Base-by-base conservation (phyloP, 345 rosid genomes). In the Moricandia moricandioides region DNA sequence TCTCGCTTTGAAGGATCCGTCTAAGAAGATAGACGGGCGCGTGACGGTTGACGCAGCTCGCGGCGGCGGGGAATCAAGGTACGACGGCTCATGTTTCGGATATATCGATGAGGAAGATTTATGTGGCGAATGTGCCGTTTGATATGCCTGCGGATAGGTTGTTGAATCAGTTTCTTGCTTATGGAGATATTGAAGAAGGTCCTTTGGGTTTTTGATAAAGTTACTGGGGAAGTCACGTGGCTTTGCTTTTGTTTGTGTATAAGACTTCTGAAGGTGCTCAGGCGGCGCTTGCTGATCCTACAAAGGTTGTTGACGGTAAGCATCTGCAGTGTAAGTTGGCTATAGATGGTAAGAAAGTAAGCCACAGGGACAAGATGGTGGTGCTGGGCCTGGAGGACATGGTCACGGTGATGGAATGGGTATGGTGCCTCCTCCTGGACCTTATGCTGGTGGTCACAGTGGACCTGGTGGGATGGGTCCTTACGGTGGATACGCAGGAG, bases 141-240 rank as follows among this genome's bases (percentile, higher is more conserved):
- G 92, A 88, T 17, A 82, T 89, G 85, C 84, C 86, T 1, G 82
- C 88, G 5, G 92, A 85, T 47, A 89, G 86, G 83, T 75, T 91
- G 8, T n/a, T 82, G 71, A 78, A 80, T 10, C 86, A 75, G 27
- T 91, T 88, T 43, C 31, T 86, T 29, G 79, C 78, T 71, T 91
- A 85, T 45, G 97, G 97, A 6, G 96, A 91, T 68, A 86, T 91
- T 29, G 97, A 91, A 72, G 91, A 86, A 72, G 97, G 97, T 4
- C 97, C 97, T 1, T 58, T 91, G 55, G 97, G 97, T 5, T 5
- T 88, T 88, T 58, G 96, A 89, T 78, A 89, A 89, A 76, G 82
- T 81, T 79, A 89, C 96, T 0, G 96, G 96, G 96, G 18, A 91
- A 91, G 58, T 87, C 91, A 0, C 84, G 82, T 39, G 97, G 97